A percentile compares a stretch with the other conserved stretches of the same genome.
Conservation (phyloP, 2,329 filamentous ascomycete species). For the Lojkania enalia region DNA sequence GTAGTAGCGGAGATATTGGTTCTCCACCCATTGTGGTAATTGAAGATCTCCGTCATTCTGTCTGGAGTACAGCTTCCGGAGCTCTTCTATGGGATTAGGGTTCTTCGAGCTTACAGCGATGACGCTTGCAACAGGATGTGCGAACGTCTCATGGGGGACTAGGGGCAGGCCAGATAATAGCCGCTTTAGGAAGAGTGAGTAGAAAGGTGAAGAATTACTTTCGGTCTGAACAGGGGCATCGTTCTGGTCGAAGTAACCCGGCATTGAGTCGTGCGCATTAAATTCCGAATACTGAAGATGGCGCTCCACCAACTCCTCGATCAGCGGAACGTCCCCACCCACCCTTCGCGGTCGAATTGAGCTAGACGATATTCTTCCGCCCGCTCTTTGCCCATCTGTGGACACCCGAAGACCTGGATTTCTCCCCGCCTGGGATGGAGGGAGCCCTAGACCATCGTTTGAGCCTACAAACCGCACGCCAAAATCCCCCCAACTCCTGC, state of each 20-base stretch:
- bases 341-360: conserved; percentile 45
- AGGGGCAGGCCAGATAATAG: conserved; percentile 78
- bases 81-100: conserved; percentile 78
- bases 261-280: conserved; percentile 40
- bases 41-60: conserved; percentile 76
- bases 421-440: conserved; percentile 32
- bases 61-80: conserved; percentile 80
- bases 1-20: conserved; percentile 93
- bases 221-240: conserved; percentile 22
- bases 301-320: conserved; percentile 78
- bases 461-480: conserved; percentile 82
- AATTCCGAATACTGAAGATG: conserved; percentile 77
- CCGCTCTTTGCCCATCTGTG: conserved; percentile 26
- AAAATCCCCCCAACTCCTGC: conserved; percentile 85
- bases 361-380: conserved; percentile 26
- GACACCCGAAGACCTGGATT: conserved; percentile 44
- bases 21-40: conserved; percentile 83
- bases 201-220: conserved; percentile 70
- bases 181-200: conserved; percentile 80
- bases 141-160: conserved; percentile 87
- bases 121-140: conserved; percentile 90
- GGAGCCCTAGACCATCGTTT: conserved; percentile 55
- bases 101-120: conserved; percentile 94
- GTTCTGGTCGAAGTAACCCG: conserved; percentile 49
- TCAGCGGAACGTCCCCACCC: conserved; percentile 63